Evolutionary conservation across 2,329 filamentous ascomycete species (phyloP), one percentile per base, ranked within the genome.

Genomic region (Neofusicoccum kwambonambiense): DNA sequence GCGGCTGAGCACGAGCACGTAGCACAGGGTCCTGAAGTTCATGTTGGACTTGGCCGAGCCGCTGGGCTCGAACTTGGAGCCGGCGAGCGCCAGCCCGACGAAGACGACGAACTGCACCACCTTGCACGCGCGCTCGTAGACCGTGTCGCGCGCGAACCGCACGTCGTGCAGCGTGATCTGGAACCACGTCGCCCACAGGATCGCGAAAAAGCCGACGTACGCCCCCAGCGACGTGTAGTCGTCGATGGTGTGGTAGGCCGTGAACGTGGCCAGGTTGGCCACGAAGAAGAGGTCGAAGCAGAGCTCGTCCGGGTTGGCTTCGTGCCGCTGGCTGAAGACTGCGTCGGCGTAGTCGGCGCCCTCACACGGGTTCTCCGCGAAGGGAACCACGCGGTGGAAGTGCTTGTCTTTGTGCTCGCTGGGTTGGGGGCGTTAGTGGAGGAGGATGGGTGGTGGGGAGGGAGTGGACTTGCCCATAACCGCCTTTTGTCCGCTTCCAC

Each of bases 91-190:
- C 42, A 77, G 64, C 4, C 75, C 76, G 17, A 77, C 75, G 57
- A 78, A 77, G 3, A 72, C 70, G 35, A 75, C 74, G 66, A 77
- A 77, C 58, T 78, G 76, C 1, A 75, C 58, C 3, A 71, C 72
- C 66, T 77, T 78, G 72, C 75, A 77, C 7, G 68, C 64, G 7
- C 76, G 72, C 69, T 78, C 76, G 64, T 76, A 78, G 1, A 77
- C 69, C 11, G 71, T 74, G 58, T 78, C 76, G 57, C 75, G 70
- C 1, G 76, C 74, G 66, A 78, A 78, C 1, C 75, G 73, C n/a
- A 77, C 75, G 73, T 78, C 76, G 65, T 77, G 74, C 4, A 78
- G 71, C 12, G 74, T 76, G 56, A 77, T 72, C 64, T 78, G 75
- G 65, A 77, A 77, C 76, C 76, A 78, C 9, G 67, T 71, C 5